Evolutionary conservation across 192 early-diverging fungal genomes (phyloP).

Genomic region (Backusella luteola): DNA sequence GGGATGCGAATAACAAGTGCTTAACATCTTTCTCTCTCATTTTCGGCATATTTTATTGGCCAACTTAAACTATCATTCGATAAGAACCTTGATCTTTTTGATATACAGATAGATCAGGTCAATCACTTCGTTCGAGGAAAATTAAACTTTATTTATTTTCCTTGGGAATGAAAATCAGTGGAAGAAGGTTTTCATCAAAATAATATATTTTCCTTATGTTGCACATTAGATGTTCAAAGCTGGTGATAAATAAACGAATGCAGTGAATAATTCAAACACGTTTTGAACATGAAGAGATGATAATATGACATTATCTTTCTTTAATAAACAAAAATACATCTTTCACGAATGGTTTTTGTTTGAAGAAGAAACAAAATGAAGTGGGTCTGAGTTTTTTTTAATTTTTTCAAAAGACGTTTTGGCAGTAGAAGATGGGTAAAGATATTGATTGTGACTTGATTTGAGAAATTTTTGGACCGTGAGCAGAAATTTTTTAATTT

Average conservation of each 20-base stretch:
- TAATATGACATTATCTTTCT: neutral
- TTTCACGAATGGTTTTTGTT: neutral
- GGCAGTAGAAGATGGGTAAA: neutral
- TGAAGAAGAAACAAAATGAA: neutral
- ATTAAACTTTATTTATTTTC: neutral
- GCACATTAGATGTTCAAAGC: neutral
- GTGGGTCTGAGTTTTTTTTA: neutral
- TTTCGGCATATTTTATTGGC: neutral
- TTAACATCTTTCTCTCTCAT: neutral
- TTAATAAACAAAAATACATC: constrained; percentile 3
- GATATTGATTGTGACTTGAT: neutral
- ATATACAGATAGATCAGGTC: neutral
- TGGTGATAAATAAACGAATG: neutral
- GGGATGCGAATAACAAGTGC: neutral
- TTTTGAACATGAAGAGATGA: neutral
- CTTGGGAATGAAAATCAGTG: neutral
- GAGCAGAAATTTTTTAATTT: constrained; percentile 21
- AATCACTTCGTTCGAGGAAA: neutral
- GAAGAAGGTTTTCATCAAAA: neutral
- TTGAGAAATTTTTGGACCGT: constrained; percentile 11
- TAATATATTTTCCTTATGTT: neutral
- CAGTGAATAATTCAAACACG: neutral
- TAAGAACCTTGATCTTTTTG: neutral
- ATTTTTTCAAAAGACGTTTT: neutral
- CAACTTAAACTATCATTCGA: neutral